Conservation (phyloP, 2,329 filamentous ascomycete genomes). For the Thielaviopsis euricoi region DNA sequence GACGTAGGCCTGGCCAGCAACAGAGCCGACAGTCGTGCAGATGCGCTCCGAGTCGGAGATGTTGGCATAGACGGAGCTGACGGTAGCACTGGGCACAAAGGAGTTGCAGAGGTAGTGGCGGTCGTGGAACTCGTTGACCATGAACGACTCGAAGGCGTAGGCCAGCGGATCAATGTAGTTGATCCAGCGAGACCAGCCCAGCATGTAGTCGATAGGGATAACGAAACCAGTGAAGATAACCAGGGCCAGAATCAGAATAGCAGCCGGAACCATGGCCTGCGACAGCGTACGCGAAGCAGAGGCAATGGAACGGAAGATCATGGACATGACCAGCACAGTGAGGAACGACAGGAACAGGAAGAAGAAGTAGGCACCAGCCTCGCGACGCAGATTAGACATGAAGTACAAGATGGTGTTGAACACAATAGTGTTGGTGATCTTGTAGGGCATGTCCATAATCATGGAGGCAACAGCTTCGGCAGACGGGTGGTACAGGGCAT, state of each 20-base stretch:
- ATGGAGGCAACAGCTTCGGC: slow-evolving; percentile 80
- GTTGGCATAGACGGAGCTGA: slow-evolving; percentile 22
- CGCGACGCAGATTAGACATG: slow-evolving; percentile 63
- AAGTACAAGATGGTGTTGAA: slow-evolving; percentile 80
- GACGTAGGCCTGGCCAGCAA: slow-evolving; percentile 34
- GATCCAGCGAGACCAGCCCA: slow-evolving; percentile 69
- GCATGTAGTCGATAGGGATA: slow-evolving; percentile 51
- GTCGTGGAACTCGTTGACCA: slow-evolving; percentile 67
- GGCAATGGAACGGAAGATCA: slow-evolving; percentile 73
- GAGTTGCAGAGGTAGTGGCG: slow-evolving; percentile 38
- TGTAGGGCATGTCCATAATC: slow-evolving; percentile 73
- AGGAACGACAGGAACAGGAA: slow-evolving; percentile 63
- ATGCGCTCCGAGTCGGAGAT: slow-evolving; percentile 26
- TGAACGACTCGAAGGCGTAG: slow-evolving; percentile 65
- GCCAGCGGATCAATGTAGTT: slow-evolving; percentile 65
- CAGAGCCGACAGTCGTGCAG: slow-evolving; percentile 43
- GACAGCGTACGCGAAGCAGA: slow-evolving; percentile 55
- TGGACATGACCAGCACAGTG: slow-evolving; percentile 64
- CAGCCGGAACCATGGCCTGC: slow-evolving; percentile 38
- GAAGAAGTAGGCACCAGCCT: slow-evolving; percentile 67
- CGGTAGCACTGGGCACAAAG: slow-evolving; percentile 26
- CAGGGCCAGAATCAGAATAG: slow-evolving; percentile 40
- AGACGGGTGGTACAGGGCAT: slow-evolving; percentile 78
- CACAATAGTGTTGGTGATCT: slow-evolving; percentile 52
- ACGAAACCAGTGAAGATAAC: slow-evolving; percentile 50